These are phyloP conservation scores for Diplotaxis tenuifolia DNA, from an alignment of 345 rosid species.

Conservation along the genomic window DNA sequence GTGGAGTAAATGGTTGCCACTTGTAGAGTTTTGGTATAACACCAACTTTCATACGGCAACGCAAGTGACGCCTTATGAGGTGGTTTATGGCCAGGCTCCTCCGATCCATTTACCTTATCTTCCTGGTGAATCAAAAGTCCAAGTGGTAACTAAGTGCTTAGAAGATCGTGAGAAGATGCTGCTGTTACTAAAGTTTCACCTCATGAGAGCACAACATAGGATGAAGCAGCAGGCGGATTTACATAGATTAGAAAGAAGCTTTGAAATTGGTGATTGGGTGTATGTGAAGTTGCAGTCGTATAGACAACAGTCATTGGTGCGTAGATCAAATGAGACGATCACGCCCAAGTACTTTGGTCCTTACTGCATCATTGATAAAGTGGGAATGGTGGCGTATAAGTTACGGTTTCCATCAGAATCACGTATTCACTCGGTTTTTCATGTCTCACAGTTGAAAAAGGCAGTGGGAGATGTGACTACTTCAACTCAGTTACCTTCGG, in stretches of 20 bases:
- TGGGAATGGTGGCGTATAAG: not conserved
- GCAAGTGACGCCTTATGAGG: not conserved
- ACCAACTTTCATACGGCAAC: not conserved
- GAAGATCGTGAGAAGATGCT: too few species aligned
- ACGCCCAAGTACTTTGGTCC: not conserved
- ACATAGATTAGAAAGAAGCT: not conserved
- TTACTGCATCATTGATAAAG: not conserved
- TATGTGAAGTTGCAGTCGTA: not conserved
- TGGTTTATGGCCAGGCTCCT: not conserved
- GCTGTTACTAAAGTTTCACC: not conserved
- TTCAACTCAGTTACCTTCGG: not conserved
- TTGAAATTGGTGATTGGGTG: not conserved
- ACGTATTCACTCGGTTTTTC: not conserved
- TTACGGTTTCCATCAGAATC: not conserved
- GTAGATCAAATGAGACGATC: not conserved
- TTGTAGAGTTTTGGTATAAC: not conserved
- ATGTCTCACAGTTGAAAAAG: not conserved
- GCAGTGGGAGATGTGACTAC: not conserved
- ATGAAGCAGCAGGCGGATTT: not conserved
- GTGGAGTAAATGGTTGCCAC: not conserved
- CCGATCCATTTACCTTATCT: too few species aligned
- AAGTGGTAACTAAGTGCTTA: too few species aligned
- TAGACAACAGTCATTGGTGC: not conserved
- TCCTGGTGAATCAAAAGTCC: too few species aligned
- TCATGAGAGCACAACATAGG: not conserved